phyloP scores from a whole-genome alignment of 2,329 filamentous ascomycete species.

The Emmonsiellopsis sp. region DNA sequence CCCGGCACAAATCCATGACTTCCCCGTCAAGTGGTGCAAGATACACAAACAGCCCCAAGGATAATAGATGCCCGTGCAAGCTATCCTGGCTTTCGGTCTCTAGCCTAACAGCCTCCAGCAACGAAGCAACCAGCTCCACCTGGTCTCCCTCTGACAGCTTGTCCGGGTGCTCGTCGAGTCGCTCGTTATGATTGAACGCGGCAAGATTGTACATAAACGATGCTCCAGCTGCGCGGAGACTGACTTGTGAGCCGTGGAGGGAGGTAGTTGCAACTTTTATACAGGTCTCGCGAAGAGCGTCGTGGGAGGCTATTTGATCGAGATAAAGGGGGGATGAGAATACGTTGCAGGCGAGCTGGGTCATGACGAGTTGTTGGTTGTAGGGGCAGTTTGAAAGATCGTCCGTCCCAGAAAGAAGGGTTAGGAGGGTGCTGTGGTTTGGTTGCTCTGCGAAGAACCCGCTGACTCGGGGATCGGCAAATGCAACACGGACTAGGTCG shows the following conservation, averaged over 20 bases:
- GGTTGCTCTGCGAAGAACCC: slow-evolving; percentile 74
- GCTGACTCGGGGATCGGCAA: slow-evolving; percentile 68
- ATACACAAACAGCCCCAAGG: slow-evolving; percentile 68
- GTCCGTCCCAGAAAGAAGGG: slow-evolving; percentile 48
- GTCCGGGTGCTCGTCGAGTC: slow-evolving; percentile 48
- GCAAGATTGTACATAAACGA: slow-evolving; percentile 78
- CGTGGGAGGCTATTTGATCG: slow-evolving; percentile 49
- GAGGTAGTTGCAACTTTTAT: slow-evolving; percentile 64
- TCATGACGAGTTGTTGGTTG: slow-evolving; percentile 68
- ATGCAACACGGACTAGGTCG: slow-evolving; percentile 71
- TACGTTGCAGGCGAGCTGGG: slow-evolving; percentile 77
- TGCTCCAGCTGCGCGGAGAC: slow-evolving; percentile 69
- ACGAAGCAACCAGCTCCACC: slow-evolving; percentile 69
- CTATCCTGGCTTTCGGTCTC: slow-evolving; percentile 54
- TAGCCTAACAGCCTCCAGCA: slow-evolving; percentile 61
- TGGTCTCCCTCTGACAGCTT: slow-evolving; percentile 59
- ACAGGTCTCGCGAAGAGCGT: slow-evolving; percentile 46
- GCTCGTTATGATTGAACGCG: slow-evolving; percentile 56
- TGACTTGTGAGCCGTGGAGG: slow-evolving; percentile 69
- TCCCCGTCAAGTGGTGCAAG: slow-evolving; percentile 60
- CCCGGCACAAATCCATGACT: slow-evolving; percentile 66
- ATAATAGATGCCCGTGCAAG: slow-evolving; percentile 64
- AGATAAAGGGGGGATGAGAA: slow-evolving; percentile 67
- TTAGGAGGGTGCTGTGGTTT: slow-evolving; percentile 51
- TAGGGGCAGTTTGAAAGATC: slow-evolving; percentile 57